Conservation (phyloP, 2,329 filamentous ascomycete species). For the Tolypocladium inflatum region DNA sequence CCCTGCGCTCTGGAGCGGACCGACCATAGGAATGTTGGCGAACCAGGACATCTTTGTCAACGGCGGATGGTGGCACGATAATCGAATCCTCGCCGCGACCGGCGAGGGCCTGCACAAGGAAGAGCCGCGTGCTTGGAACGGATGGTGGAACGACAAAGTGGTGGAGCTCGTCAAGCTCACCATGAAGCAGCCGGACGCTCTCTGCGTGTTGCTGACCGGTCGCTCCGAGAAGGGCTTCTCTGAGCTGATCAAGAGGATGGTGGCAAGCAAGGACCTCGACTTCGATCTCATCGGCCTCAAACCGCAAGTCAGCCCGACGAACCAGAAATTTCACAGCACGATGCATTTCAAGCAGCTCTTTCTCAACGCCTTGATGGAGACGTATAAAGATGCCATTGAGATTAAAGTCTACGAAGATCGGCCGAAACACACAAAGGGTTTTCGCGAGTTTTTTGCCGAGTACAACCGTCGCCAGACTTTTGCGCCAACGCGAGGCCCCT, state of each 20-base stretch:
- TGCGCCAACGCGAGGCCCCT: slow-evolving; percentile 48
- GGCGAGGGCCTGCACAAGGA: slow-evolving; percentile 76
- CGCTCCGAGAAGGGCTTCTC: slow-evolving; percentile 69
- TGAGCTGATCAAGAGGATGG: slow-evolving; percentile 73
- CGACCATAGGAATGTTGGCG: slow-evolving; percentile 68
- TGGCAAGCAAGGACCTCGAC: slow-evolving; percentile 64
- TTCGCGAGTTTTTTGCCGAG: slow-evolving; percentile 72
- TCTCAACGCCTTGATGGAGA: slow-evolving; percentile 71
- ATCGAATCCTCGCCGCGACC: slow-evolving; percentile 73
- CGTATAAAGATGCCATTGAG: slow-evolving; percentile 74
- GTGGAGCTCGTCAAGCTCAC: slow-evolving; percentile 71
- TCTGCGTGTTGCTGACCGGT: slow-evolving; percentile 82
- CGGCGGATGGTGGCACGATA: slow-evolving; percentile 97
- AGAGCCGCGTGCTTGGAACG: slow-evolving; percentile 75
- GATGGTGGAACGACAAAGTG: slow-evolving; percentile 95
- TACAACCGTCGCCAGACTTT: slow-evolving; percentile 56
- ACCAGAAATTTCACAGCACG: slow-evolving; percentile 69
- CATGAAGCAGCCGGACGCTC: slow-evolving; percentile 72
- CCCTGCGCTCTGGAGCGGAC: slow-evolving; percentile 72
- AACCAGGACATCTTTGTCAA: slow-evolving; percentile 67
- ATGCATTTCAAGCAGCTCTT: slow-evolving; percentile 91
- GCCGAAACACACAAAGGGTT: slow-evolving; percentile 62
- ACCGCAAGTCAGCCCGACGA: slow-evolving; percentile 70
- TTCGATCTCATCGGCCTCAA: slow-evolving; percentile 89
- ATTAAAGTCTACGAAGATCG: slow-evolving; percentile 67